Conservation (phyloP, 371 early-diverging fungal species). For the Globomyces sp. region DNA sequence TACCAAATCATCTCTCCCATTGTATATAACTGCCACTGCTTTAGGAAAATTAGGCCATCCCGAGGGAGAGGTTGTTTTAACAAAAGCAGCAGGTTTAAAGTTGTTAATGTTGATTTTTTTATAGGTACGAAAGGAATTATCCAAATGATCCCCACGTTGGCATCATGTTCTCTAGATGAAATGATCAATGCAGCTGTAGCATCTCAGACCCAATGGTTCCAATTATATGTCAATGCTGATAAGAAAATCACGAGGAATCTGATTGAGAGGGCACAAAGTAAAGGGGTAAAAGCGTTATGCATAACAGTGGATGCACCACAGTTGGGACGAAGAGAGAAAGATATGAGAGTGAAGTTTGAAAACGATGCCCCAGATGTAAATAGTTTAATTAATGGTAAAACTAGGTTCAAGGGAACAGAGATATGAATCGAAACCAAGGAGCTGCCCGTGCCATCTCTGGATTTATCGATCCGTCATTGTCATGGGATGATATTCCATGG, state of each 20-base stretch:
- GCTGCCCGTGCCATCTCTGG: conserved; percentile 74
- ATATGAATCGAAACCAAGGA: conserved; percentile 49
- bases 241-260: conserved; percentile 69
- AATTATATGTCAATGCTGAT: conserved; percentile 87
- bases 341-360: conserved; percentile 80
- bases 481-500: conserved; percentile 88
- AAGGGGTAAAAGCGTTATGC: conserved; percentile 82
- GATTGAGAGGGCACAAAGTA: conserved; percentile 74
- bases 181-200: conserved; percentile 46
- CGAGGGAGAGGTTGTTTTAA: conserved; percentile 71
- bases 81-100: conserved; percentile 51
- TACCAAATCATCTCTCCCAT: conserved; percentile 26
- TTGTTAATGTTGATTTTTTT: too few relatives aligned
- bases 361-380: conserved; percentile 42
- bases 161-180: conserved; percentile 70
- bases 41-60: conserved; percentile 73
- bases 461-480: conserved; percentile 75
- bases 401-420: conserved; percentile 5
- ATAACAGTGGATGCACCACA: conserved; percentile 93
- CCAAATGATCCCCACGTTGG: conserved; percentile 71
- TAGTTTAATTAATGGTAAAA: neutral
- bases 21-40: conserved; percentile 53
- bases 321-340: conserved; percentile 84
- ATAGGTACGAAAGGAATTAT: conserved; percentile 34
- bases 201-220: conserved; percentile 72